Base-by-base conservation (phyloP, 169 alveolate genomes). In the Babesia bigemina region DNA sequence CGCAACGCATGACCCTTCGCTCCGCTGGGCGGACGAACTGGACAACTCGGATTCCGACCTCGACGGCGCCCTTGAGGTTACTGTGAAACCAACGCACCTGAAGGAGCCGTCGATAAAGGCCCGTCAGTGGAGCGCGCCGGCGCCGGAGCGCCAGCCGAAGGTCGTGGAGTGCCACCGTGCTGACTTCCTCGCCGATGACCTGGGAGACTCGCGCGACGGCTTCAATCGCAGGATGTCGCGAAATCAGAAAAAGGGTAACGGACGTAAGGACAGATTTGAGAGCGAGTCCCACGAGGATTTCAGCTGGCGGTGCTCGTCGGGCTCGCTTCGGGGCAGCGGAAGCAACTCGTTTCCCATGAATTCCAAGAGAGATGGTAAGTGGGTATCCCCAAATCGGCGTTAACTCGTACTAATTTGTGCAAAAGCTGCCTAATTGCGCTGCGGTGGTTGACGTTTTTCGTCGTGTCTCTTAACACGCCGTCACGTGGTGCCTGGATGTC, bases 21-120 rank as follows among this genome's bases (percentile, higher is more conserved):
- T 67, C 48, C 76, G 76, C 76, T 67, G 76, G 76, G 76, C 76
- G 76, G 76, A 67, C 76, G 76, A 67, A 22, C 47, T 67, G 65
- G 76, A 67, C 66, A 65, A 67, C 65, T 53, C 57, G 28, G 76
- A 67, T 55, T 67, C 76, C 47, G 76, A 45, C 13, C 48, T 65
- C 48, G 74, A 65, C 1, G 58, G n/a, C 53, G 22, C 50, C 13
- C 52, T 33, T 22, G 55, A 8, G 28, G 19, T 8, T n/a, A 24
- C 0, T 3, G 1, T 10, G 19, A 61, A 10, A 10, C 53, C 74
- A 0, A 21, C 47, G 12, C 14, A 1, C n/a, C 26, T 39, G 17
- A 14, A 6, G 61, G 61, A 45, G 28, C 52, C 45, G n/a, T 8
- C 3, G 24, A 44, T 21, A 1, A 60, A 65, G 6, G 28, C 28